A percentile compares a stretch with the other conserved stretches of the same genome.
Conservation (phyloP, 129 eudicot species). For the Pulicaria dysenterica region DNA sequence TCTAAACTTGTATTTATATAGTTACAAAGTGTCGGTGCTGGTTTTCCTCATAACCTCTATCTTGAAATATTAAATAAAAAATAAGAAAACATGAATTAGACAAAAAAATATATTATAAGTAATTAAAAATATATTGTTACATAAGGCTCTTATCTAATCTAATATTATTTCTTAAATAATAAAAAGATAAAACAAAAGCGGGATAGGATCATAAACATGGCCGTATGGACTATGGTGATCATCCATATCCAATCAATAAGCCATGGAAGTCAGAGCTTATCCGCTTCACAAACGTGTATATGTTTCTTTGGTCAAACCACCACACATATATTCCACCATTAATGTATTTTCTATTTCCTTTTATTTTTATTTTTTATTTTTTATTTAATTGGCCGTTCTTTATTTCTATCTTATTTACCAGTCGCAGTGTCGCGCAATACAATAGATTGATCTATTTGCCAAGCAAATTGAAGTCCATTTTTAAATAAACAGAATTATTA, state of each 20-base stretch:
- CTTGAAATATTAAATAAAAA: no score
- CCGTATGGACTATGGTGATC: conserved; percentile 18
- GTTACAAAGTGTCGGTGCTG: no score
- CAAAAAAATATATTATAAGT: neutral
- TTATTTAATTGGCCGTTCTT: no score
- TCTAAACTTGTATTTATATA: no score
- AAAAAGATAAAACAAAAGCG: neutral
- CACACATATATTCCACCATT: conserved; percentile 7
- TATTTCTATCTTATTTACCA: no score
- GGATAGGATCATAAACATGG: conserved; percentile 10
- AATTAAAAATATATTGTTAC: neutral
- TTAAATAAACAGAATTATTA: no score
- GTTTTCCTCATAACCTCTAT: no score
- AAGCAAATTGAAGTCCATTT: no score
- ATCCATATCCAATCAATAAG: conserved; percentile 26
- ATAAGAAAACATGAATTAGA: neutral
- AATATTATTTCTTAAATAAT: neutral
- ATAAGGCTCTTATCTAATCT: neutral
- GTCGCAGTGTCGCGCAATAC: no score
- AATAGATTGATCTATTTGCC: no score
- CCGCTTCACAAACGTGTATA: conserved; percentile 38
- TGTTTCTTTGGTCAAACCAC: conserved; percentile 33
- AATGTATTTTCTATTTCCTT: neutral
- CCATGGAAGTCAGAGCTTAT: conserved; percentile 27
- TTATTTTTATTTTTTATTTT: neutral